Conservation (phyloP, 2,329 filamentous ascomycete genomes). For the Ceratocystis destructans region DNA sequence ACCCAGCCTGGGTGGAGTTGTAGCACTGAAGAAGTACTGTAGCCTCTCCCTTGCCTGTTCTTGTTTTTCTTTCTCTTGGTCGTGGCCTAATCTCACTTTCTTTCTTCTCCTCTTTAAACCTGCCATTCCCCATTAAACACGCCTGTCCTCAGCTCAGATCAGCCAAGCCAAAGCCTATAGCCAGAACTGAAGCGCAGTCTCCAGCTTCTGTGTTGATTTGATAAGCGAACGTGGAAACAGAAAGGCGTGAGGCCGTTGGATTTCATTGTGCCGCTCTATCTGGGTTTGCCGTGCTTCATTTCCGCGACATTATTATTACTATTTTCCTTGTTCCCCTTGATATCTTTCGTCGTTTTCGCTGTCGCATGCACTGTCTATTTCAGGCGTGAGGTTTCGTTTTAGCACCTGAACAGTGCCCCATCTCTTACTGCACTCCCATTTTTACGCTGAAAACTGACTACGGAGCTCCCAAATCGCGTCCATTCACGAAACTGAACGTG, state of each 20-base stretch:
- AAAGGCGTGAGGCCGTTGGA: not conserved
- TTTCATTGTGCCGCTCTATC: not conserved
- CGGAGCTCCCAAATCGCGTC: constrained; percentile 8
- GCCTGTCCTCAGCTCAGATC: not conserved
- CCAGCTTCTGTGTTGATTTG: not conserved
- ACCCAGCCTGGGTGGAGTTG: not conserved
- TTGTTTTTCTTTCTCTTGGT: constrained; percentile 1
- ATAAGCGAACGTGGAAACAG: not conserved
- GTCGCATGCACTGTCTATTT: constrained; percentile 20
- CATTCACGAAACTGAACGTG: constrained; percentile 8
- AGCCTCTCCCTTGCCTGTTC: not conserved
- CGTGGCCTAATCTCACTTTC: constrained; percentile 11
- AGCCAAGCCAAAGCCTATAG: not conserved
- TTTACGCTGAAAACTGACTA: not conserved
- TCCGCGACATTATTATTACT: not conserved
- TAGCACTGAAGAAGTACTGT: not conserved
- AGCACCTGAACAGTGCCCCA: not conserved
- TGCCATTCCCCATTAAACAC: constrained; percentile 6
- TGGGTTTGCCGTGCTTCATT: not conserved
- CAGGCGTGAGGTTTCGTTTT: constrained; percentile 13
- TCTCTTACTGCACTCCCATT: not conserved
- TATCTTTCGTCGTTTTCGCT: constrained; percentile 14
- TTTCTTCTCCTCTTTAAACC: constrained; percentile 9
- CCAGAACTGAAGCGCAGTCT: not conserved
- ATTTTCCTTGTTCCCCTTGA: not conserved